Conservation (phyloP, 2,329 filamentous ascomycete species). For the Ceratocystiopsis minuta region DNA sequence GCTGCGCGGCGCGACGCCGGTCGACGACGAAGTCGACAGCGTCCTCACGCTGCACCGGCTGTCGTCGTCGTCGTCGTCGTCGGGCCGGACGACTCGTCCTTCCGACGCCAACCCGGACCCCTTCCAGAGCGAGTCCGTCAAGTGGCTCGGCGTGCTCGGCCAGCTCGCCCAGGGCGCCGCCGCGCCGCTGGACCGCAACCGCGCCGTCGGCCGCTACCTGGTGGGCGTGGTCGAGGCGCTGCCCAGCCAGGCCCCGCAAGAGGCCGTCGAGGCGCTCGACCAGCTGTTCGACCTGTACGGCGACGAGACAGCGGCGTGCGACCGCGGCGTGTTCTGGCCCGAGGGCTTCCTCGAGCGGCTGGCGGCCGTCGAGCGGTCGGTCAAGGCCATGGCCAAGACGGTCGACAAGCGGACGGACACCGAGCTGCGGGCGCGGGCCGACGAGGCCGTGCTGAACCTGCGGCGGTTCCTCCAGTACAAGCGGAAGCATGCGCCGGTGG, state of each 20-base stretch:
- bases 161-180: slow-evolving; percentile 37
- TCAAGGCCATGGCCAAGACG: slow-evolving; percentile 36
- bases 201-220: slow-evolving; percentile 45
- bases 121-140: slow-evolving; percentile 44
- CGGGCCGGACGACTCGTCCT: slow-evolving; percentile 17
- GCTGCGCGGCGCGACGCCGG: slow-evolving; percentile 29
- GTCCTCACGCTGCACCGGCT: slow-evolving; percentile 45
- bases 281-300: slow-evolving; percentile 51
- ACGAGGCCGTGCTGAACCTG: slow-evolving; percentile 44
- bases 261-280: slow-evolving; percentile 45
- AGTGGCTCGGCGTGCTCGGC: slow-evolving; percentile 48
- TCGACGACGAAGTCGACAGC: too few relatives aligned
- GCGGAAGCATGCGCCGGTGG: slow-evolving; percentile 27
- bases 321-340: slow-evolving; percentile 46
- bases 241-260: slow-evolving; percentile 27
- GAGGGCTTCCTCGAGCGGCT: slow-evolving; percentile 41
- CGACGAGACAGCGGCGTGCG: slow-evolving; percentile 39
- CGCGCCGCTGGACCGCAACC: slow-evolving; percentile 34
- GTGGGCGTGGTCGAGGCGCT: slow-evolving; percentile 31
- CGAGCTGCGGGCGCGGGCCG: slow-evolving; percentile 40
- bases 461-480: slow-evolving; percentile 47
- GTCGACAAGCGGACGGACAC: slow-evolving; percentile 40
- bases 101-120: slow-evolving; percentile 24
- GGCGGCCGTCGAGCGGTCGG: slow-evolving; percentile 33
- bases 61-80: slow-evolving; percentile 28